A percentile compares a stretch with the other conserved stretches of the same genome.
Evolutionary conservation across 2,329 filamentous ascomycete species (phyloP).

Genomic region (Epichloe coenophiala): DNA sequence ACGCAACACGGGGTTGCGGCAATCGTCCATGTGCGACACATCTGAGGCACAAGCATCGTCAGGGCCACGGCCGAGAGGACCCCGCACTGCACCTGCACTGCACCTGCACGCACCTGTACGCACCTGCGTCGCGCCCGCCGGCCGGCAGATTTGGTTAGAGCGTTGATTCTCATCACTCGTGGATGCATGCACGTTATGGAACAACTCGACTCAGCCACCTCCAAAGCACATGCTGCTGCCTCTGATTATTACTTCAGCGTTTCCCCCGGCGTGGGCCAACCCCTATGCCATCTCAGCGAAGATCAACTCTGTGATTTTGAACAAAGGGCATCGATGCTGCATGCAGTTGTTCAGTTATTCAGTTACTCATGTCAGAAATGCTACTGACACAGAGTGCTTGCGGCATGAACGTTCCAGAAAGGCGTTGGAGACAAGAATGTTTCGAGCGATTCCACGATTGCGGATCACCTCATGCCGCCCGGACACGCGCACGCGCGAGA

Average conservation of each 20-base stretch:
- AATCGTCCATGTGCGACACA: constrained; percentile 32
- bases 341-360: too few species aligned
- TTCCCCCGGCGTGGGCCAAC: neutral
- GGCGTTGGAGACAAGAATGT: neutral
- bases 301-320: too few species aligned
- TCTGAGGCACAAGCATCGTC: constrained; percentile 26
- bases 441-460: neutral
- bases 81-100: neutral
- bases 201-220: neutral
- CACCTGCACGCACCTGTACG: too few species aligned
- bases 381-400: too few species aligned
- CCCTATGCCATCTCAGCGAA: too few species aligned
- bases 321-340: too few species aligned
- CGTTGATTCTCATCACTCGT: too few species aligned
- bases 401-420: neutral
- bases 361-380: too few species aligned
- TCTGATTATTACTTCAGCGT: neutral
- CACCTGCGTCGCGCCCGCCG: too few species aligned
- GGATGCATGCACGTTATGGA: too few species aligned
- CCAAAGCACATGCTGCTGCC: neutral
- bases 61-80: constrained; percentile 3
- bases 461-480: neutral
- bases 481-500: too few species aligned
- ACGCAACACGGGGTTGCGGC: constrained; percentile 11
- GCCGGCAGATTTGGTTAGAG: neutral